These are phyloP conservation scores for Alternaria postmessia DNA, from an alignment of 2,329 filamentous ascomycete species.

Conservation along the genomic window DNA sequence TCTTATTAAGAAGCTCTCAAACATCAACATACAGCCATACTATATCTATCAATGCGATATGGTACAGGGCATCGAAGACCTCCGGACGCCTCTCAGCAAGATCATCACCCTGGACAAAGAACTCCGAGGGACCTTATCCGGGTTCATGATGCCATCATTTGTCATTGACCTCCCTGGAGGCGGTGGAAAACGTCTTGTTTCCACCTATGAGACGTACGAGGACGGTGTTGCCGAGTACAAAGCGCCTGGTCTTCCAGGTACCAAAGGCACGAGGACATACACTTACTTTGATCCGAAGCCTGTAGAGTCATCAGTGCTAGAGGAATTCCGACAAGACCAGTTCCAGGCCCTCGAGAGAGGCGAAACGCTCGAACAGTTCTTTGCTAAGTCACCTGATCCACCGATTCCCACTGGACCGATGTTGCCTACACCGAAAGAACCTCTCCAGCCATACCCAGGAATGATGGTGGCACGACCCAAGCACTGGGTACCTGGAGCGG, in stretches of 20 bases:
- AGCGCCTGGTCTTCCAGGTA: slow-evolving; percentile 63
- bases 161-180: slow-evolving; percentile 70
- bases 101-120: slow-evolving; percentile 66
- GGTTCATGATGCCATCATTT: slow-evolving; percentile 69
- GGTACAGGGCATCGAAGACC: slow-evolving; percentile 67
- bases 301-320: slow-evolving; percentile 14
- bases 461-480: slow-evolving; percentile 1
- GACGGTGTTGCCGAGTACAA: slow-evolving; percentile 64
- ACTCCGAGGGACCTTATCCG: slow-evolving; percentile 67
- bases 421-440: background rate
- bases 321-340: slow-evolving; percentile 17
- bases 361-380: slow-evolving; percentile 19
- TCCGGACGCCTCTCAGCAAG: slow-evolving; percentile 67
- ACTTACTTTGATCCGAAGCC: slow-evolving; percentile 64
- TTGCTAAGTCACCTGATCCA: slow-evolving; percentile 5
- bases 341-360: slow-evolving; percentile 18
- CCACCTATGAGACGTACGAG: slow-evolving; percentile 64
- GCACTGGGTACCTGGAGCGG: background rate
- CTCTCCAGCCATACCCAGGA: background rate
- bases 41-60: slow-evolving; percentile 73
- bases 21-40: slow-evolving; percentile 68
- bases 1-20: slow-evolving; percentile 63
- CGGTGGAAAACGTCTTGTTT: slow-evolving; percentile 68
- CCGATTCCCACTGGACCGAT: background rate
- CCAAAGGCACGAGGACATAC: slow-evolving; percentile 54